Evolutionary conservation across 257 asterid genomes (phyloP).

Genomic region (Craterostigma plantagineum): DNA sequence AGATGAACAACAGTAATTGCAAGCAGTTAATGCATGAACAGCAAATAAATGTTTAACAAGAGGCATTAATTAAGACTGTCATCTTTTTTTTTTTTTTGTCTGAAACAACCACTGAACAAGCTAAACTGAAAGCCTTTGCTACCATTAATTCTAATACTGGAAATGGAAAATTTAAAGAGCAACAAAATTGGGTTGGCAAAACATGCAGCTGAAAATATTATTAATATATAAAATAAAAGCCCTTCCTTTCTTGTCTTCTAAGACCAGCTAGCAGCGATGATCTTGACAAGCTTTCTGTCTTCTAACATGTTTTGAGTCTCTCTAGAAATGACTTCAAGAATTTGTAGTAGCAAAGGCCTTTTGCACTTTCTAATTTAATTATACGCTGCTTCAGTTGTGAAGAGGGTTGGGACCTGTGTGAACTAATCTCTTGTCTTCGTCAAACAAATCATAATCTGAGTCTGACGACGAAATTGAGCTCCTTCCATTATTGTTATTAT

Average conservation of each 20-base stretch:
- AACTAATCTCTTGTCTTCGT: slow-evolving; percentile 31
- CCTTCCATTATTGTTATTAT: too few species aligned
- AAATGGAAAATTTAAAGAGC: slow-evolving; percentile 1
- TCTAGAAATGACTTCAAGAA: too few species aligned
- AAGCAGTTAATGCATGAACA: slow-evolving; percentile 20
- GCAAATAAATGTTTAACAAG: slow-evolving; percentile 23
- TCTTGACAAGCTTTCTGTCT: too few species aligned
- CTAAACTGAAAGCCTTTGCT: slow-evolving; percentile 15
- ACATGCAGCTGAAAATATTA: neutral
- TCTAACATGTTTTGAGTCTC: too few species aligned
- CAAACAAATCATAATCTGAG: slow-evolving; percentile 9
- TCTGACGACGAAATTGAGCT: neutral
- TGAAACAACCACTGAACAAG: slow-evolving; percentile 8
- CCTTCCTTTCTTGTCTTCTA: too few species aligned
- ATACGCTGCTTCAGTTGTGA: slow-evolving; percentile 17
- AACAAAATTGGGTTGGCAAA: slow-evolving; percentile 3
- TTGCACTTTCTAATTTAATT: too few species aligned
- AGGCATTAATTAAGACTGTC: slow-evolving; percentile 1
- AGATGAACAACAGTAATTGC: slow-evolving; percentile 26
- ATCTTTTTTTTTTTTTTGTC: slow-evolving; percentile 1
- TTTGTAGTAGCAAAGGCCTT: slow-evolving; percentile 13
- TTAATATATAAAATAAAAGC: too few species aligned
- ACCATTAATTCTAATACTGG: slow-evolving; percentile 25
- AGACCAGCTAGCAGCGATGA: too few species aligned
- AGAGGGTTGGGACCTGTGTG: slow-evolving; percentile 50